Conservation (phyloP, 805 yeast genomes). For the Metschnikowia hibisci region DNA sequence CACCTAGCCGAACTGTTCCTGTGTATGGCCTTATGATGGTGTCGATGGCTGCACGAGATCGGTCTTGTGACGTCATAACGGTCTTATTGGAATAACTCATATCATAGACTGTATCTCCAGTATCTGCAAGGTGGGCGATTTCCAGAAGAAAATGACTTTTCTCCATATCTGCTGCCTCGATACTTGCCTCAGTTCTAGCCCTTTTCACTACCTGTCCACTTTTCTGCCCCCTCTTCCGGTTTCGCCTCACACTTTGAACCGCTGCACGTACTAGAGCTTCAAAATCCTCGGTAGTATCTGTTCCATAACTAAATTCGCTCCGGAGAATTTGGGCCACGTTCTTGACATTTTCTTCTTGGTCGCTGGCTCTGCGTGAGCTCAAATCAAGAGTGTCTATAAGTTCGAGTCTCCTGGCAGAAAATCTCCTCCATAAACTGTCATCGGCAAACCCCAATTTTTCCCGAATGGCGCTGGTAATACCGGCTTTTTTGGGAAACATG, state of each 20-base stretch:
- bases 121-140: constrained; percentile 32
- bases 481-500: constrained; percentile 34
- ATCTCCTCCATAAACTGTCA: constrained; percentile 81
- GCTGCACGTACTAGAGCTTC: constrained; percentile 91
- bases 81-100: constrained; percentile 31
- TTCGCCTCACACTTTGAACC: constrained; percentile 86
- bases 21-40: constrained; percentile 41
- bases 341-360: constrained; percentile 80
- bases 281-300: constrained; percentile 61
- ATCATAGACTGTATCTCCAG: constrained; percentile 32
- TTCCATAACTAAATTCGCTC: constrained; percentile 70
- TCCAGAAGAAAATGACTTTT: constrained; percentile 29
- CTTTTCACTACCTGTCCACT: constrained; percentile 17
- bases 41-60: constrained; percentile 45
- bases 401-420: constrained; percentile 86
- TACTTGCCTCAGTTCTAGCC: constrained; percentile 1
- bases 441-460: constrained; percentile 69
- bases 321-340: constrained; percentile 75
- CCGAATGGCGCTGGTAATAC: constrained; percentile 57
- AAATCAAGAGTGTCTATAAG: constrained; percentile 72
- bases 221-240: constrained; percentile 62
- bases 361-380: constrained; percentile 76
- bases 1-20: not conserved
- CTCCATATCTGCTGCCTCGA: not conserved
- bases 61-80: constrained; percentile 29